Base-by-base conservation (phyloP, 495 filamentous ascomycete species). In the Acidiella bohemica region DNA sequence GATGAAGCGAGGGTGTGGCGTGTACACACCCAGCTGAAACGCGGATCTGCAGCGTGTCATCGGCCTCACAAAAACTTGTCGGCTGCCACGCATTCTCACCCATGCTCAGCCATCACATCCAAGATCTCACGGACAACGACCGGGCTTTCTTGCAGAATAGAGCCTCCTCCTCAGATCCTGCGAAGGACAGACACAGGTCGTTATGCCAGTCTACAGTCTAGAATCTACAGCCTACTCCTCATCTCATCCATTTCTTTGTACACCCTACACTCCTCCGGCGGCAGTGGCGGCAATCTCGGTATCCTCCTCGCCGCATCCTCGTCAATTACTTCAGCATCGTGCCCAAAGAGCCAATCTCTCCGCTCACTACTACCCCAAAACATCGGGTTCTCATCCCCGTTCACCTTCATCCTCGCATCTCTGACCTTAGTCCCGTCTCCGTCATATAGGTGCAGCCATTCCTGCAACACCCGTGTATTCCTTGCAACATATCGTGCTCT, bases 381-480 rank as follows among this genome's bases (percentile, higher is more conserved):
- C 12, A 50, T 46, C 3, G 47, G 47, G 22, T 50, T 50, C 2
- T 19, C 11, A 28, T 25, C 27, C 10, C 17, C 16, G 25, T 50
- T 35, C 9, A 12, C 4, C 30, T 62, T 37, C 56, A 80, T 66
- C 9, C 67, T 32, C 14, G 56, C 51, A 37, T 67, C 75, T 32
- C 77, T 56, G 24, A 62, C 59, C 42, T 65, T 57, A 45, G 78
- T 75, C 29, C 59, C 59, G n/a, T 61, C 55, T 0, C 74, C 73
- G 44, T 79, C 66, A 7, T 51, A 56, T 42, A 81, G 44, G 47
- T 81, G 77, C 46, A 73, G 77, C 27, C 71, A 64, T 31, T 76
- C 62, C 33, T 75, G 53, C 63, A 76, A 53, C 26, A 47, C 59
- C 21, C 68, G 68, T 0, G 62, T 66, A 43, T 69, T 71, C 36